Conservation (phyloP, 768 basidiomycete genomes). For the Leccinum subtestaceum region DNA sequence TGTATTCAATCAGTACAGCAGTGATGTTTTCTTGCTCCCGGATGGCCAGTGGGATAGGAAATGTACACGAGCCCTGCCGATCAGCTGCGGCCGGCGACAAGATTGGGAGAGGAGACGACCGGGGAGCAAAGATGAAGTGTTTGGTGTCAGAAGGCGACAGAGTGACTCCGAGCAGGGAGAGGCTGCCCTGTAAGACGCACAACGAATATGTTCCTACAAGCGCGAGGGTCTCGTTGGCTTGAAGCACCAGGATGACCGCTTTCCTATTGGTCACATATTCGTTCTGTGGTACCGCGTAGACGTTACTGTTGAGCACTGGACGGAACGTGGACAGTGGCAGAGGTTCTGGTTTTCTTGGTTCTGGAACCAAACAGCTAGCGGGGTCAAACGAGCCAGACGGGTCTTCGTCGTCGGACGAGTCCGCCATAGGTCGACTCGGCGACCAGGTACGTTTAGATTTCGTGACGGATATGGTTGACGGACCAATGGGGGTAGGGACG, state of each 20-base stretch:
- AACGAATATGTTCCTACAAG: conserved; percentile 68
- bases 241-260: conserved; percentile 44
- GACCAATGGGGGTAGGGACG: conserved; percentile 11
- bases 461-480: conserved; percentile 15
- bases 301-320: conserved; percentile 43
- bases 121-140: conserved; percentile 70
- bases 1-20: conserved; percentile 57
- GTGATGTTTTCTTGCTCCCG: conserved; percentile 25
- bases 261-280: conserved; percentile 2
- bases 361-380: not conserved
- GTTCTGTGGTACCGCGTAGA: conserved; percentile 7
- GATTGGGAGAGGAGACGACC: conserved; percentile 73
- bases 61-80: conserved; percentile 12
- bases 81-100: conserved; percentile 31
- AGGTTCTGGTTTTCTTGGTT: conserved; percentile 14
- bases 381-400: not conserved
- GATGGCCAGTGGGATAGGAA: conserved; percentile 12
- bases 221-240: conserved; percentile 50
- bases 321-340: conserved; percentile 47
- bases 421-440: conserved; percentile 49
- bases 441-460: conserved; percentile 49
- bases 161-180: conserved; percentile 57
- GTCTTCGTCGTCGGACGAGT: conserved; percentile 49
- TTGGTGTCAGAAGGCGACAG: conserved; percentile 38
- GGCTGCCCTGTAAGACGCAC: conserved; percentile 57